Percentiles rank a stretch among this genome's conserved stretches.
Conservation (phyloP, 345 rosid genomes). For the Aquilaria sinensis region DNA sequence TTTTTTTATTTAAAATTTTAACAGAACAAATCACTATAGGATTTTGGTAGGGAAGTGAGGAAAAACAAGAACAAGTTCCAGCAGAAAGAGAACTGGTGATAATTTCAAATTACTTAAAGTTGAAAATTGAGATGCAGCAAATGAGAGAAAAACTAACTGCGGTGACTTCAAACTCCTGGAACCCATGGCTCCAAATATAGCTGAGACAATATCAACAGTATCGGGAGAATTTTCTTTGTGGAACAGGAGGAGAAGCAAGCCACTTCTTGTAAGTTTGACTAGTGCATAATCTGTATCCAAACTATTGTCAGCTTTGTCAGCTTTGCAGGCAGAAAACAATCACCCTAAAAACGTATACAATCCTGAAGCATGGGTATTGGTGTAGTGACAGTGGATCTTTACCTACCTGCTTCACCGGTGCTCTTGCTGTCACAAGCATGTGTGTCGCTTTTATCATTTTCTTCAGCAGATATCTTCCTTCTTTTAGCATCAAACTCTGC, state of each 20-base stretch:
- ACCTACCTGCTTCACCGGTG: conserved; percentile 30
- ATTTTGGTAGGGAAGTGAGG: too few relatives aligned
- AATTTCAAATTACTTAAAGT: not conserved
- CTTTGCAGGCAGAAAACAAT: conserved; percentile 16
- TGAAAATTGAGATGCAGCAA: not conserved
- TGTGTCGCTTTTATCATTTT: conserved; percentile 12
- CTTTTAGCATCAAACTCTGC: conserved; percentile 31
- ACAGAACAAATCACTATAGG: too few relatives aligned
- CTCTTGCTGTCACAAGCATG: conserved; percentile 14
- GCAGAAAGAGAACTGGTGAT: too few relatives aligned
- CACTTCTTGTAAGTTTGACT: conserved; percentile 83
- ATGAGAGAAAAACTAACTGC: conserved; percentile 41
- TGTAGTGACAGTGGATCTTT: too few relatives aligned
- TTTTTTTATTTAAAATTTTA: too few relatives aligned
- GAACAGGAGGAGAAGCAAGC: conserved; percentile 70
- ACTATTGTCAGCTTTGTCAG: conserved; percentile 19
- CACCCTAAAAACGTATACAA: conserved; percentile 27
- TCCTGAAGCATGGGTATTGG: conserved; percentile 2
- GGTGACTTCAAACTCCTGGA: conserved; percentile 57
- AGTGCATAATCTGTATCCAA: conserved; percentile 39
- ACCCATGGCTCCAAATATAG: conserved; percentile 44
- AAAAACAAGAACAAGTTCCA: too few relatives aligned
- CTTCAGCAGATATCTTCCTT: conserved; percentile 39
- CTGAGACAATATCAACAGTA: conserved; percentile 41
- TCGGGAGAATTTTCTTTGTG: conserved; percentile 33